A percentile compares a stretch with the other conserved stretches of the same genome.
Evolutionary conservation across 2,329 filamentous ascomycete species (phyloP).

Genomic region (Purpureocillium takamizusanense): DNA sequence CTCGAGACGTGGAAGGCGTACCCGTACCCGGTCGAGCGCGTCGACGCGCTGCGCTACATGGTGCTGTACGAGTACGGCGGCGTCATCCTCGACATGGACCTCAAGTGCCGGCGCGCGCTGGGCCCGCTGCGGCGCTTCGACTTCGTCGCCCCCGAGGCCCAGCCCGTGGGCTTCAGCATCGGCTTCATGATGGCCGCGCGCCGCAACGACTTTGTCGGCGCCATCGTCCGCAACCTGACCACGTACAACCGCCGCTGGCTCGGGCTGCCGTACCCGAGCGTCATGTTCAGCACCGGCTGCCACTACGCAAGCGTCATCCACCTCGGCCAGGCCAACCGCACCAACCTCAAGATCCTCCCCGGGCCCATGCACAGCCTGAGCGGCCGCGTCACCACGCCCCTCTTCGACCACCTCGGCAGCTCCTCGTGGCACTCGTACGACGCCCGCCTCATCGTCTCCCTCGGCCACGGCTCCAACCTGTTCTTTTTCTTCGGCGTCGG

Average conservation of each 20-base stretch:
- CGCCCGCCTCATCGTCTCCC: constrained; percentile 12
- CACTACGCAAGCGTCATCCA: constrained; percentile 33
- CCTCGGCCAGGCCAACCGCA: constrained; percentile 21
- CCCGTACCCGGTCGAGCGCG: constrained; percentile 59
- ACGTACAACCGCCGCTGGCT: constrained; percentile 28
- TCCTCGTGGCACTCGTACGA: constrained; percentile 33
- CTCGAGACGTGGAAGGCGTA: constrained; percentile 40
- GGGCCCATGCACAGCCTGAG: constrained; percentile 29
- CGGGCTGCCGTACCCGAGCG: constrained; percentile 27
- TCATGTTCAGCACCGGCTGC: constrained; percentile 34
- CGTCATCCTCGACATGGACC: constrained; percentile 14
- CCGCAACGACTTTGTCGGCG: constrained; percentile 21
- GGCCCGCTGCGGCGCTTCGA: constrained; percentile 29
- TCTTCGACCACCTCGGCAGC: constrained; percentile 30
- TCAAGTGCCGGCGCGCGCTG: constrained; percentile 27
- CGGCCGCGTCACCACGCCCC: constrained; percentile 26
- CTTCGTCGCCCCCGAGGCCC: constrained; percentile 30
- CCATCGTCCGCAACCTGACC: constrained; percentile 21
- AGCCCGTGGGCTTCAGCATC: constrained; percentile 29
- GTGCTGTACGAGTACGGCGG: constrained; percentile 23
- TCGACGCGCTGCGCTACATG: constrained; percentile 59
- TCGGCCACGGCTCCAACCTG: constrained; percentile 8
- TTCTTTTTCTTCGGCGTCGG: constrained; percentile 11
- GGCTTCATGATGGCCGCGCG: constrained; percentile 30
- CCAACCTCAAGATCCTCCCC: constrained; percentile 23